Conservation (phyloP, 805 yeast species). For the Grigorovia humatica region DNA sequence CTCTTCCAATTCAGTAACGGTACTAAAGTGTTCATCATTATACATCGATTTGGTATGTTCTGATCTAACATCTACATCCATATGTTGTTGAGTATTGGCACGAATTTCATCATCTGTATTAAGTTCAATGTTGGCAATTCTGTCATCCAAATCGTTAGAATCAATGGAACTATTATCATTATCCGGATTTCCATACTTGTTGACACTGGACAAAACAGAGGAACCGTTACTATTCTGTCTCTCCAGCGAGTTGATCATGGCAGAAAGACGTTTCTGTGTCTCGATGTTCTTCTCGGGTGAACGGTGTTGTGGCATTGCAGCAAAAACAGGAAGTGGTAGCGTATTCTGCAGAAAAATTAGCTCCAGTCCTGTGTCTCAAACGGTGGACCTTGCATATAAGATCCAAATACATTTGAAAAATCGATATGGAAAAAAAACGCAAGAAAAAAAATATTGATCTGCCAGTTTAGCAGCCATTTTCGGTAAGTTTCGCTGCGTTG, state of each 20-base stretch:
- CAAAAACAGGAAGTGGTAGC: too few species aligned
- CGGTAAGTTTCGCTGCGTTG: too few species aligned
- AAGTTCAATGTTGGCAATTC: background rate
- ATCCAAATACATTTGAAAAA: too few species aligned
- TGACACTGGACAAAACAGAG: background rate
- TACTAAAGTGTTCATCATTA: background rate
- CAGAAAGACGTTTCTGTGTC: constrained; percentile 3
- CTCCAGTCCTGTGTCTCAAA: too few species aligned
- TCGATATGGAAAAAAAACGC: background rate
- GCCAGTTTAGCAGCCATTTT: background rate
- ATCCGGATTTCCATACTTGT: background rate
- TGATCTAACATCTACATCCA: background rate
- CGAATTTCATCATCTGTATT: background rate
- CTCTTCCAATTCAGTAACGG: background rate
- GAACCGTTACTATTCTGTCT: background rate
- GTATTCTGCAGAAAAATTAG: too few species aligned
- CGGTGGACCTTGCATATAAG: too few species aligned
- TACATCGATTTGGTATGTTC: background rate
- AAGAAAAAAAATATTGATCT: background rate
- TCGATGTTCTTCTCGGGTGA: constrained; percentile 1
- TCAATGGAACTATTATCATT: background rate
- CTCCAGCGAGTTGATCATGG: constrained; percentile 2
- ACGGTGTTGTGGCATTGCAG: background rate
- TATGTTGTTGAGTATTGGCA: background rate
- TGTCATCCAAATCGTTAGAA: background rate